These are phyloP conservation scores for Solanum stenotomum DNA, from an alignment of 257 asterid genomes.

Conservation along the genomic window DNA sequence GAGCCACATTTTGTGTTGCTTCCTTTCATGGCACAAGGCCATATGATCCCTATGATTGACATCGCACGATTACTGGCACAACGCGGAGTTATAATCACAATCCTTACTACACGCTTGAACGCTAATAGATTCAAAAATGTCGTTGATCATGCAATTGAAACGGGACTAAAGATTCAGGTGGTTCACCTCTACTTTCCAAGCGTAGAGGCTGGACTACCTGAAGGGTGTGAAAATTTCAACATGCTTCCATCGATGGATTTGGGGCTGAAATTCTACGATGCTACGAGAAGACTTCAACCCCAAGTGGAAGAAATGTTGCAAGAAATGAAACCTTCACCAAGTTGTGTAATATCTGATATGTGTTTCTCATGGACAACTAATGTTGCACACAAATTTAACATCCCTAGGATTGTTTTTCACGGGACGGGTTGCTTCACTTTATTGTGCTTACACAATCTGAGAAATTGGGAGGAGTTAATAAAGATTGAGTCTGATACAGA, in stretches of 20 bases:
- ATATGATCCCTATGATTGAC: conserved; percentile 15
- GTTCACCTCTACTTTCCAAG: conserved; percentile 9
- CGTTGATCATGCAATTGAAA: neutral
- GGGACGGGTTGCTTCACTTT: conserved; percentile 10
- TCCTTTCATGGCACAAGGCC: conserved; percentile 26
- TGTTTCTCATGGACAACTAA: conserved; percentile 13
- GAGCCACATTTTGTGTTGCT: conserved; percentile 13
- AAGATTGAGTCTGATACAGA: neutral
- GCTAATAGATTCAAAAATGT: conserved; percentile 1
- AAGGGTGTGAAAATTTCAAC: conserved; percentile 16
- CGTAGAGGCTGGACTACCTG: conserved; percentile 10
- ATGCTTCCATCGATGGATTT: conserved; percentile 10
- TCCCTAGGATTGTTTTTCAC: conserved; percentile 14
- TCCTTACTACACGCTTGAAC: conserved; percentile 7
- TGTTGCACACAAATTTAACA: neutral
- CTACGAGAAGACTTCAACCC: neutral
- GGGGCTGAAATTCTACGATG: conserved; percentile 4
- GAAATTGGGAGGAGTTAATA: neutral
- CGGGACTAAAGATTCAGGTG: conserved; percentile 5
- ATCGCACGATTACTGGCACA: neutral
- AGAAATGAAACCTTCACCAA: conserved; percentile 8
- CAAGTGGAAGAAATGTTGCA: conserved; percentile 6
- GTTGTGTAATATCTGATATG: conserved; percentile 15
- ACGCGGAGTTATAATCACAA: neutral
- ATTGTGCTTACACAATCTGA: conserved; percentile 3